A percentile compares a stretch with the other conserved stretches of the same genome.
These are phyloP conservation scores for Phytopythium mirpurense DNA, from an alignment of 352 stramenopile species.

Conservation along the genomic window DNA sequence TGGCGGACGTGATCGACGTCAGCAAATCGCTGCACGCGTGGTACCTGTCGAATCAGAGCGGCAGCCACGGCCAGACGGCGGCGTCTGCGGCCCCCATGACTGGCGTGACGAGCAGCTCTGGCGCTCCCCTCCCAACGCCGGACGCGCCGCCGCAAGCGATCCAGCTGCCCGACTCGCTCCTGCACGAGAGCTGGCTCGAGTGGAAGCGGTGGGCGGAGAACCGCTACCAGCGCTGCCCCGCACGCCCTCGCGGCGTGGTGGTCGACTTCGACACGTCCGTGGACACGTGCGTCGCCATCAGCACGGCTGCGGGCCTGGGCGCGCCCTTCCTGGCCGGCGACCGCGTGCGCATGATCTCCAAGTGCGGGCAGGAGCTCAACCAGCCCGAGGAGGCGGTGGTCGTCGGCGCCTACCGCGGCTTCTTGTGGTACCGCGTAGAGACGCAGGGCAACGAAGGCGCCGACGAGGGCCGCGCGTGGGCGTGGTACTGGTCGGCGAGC, in stretches of 20 bases:
- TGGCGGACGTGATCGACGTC: slow-evolving; percentile 87
- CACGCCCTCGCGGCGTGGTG: slow-evolving; percentile 83
- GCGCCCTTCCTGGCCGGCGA: slow-evolving; percentile 92
- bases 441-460: slow-evolving; percentile 96
- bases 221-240: slow-evolving; percentile 74
- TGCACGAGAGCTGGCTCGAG: slow-evolving; percentile 72
- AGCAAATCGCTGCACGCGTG: slow-evolving; percentile 86
- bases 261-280: slow-evolving; percentile 93
- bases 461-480: slow-evolving; percentile 89
- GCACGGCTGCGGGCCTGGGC: slow-evolving; percentile 82
- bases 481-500: slow-evolving; percentile 94
- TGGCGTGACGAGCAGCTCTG: slow-evolving; percentile 1
- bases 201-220: slow-evolving; percentile 86
- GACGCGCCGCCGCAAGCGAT: slow-evolving; percentile 9
- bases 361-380: slow-evolving; percentile 93
- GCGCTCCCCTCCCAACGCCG: neutral
- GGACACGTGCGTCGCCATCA: slow-evolving; percentile 85
- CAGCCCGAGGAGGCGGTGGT: slow-evolving; percentile 95
- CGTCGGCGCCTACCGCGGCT: slow-evolving; percentile 89
- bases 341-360: slow-evolving; percentile 91
- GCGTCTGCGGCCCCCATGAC: slow-evolving; percentile 1
- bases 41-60: slow-evolving; percentile 53
- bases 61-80: neutral
- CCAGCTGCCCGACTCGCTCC: slow-evolving; percentile 47
- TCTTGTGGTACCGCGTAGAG: slow-evolving; percentile 94